Percentiles rank a stretch among this genome's conserved stretches.
phyloP scores from a whole-genome alignment of 192 early-diverging fungal genomes.

The Oehlia diaphana region DNA sequence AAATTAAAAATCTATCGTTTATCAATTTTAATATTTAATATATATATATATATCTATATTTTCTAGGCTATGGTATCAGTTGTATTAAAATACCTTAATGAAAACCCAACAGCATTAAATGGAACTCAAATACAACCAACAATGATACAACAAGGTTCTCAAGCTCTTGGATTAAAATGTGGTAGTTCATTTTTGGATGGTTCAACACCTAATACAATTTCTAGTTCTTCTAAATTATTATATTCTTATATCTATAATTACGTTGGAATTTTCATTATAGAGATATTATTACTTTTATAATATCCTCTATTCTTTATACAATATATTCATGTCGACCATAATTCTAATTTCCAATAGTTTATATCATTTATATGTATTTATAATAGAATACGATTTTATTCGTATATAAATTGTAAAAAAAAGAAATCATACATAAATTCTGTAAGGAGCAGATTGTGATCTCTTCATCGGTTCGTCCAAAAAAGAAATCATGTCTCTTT shows the following conservation, averaged over 20 bases:
- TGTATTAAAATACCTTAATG: neutral
- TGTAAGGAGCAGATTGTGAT: too few relatives aligned
- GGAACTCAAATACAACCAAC: neutral
- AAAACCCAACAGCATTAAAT: neutral
- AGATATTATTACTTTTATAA: neutral
- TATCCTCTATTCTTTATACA: too few relatives aligned
- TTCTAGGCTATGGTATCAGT: neutral
- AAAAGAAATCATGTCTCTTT: too few relatives aligned
- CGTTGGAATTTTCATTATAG: neutral
- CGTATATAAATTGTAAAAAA: too few relatives aligned
- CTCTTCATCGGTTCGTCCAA: too few relatives aligned
- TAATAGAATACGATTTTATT: too few relatives aligned
- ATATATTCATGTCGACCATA: too few relatives aligned
- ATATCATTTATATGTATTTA: too few relatives aligned
- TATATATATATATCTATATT: neutral
- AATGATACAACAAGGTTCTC: neutral
- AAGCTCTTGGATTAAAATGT: neutral
- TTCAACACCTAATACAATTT: neutral
- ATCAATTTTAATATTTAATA: neutral
- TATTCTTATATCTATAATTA: neutral
- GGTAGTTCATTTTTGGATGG: neutral
- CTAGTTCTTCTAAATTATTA: neutral
- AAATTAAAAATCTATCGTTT: neutral
- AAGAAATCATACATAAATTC: too few relatives aligned
- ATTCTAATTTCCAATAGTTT: too few relatives aligned